Base-by-base conservation (phyloP, 1,284 basidiomycete species). In the Tylopilus orsonianus region DNA sequence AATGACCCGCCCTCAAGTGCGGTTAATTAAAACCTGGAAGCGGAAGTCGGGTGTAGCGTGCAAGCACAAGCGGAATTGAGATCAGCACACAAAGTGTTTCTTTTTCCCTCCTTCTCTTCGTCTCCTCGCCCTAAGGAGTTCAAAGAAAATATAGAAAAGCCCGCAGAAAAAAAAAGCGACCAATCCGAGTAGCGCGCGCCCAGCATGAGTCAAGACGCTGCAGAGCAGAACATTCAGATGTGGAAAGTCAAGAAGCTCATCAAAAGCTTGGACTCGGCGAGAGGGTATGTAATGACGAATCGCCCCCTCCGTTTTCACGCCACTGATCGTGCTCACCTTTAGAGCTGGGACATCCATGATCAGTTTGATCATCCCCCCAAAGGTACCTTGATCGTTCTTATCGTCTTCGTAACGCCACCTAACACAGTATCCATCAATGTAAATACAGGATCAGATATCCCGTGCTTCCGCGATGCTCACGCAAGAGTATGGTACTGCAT, bases 181-280 rank as follows among this genome's bases (percentile, higher is more conserved):
- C 12, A 13, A 38, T 48, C 37, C 40, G 38, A 51, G 46, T 52
- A 57, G 48, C 14, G 22, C 46, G 40, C 61, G 66, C 65, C 67
- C 74, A 83, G 67, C 58, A 89, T 87, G 85, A 83, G 79, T 76
- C 83, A 85, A 71, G 87, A 89, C 70, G 71, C 70, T 56, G 87
- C 87, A 67, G 88, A 91, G 72, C 87, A 90, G 71, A 91, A 91
- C 66, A 91, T 91, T 65, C 88, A 90, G 78, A 88, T 90, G 83
- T 89, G 88, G 96, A 96, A 97, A 77, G 89, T 97, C 75, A 95
- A 97, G 79, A 98, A 97, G 79, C 91, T 97, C 72, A 93, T 96
- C 75, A 93, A 88, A 79, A 93, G 90, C 75, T 83, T 97, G 72
- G 90, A 96, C 67, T 77, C 85, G 43, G 92, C 94, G 55, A 83